Evolutionary conservation across 2,329 filamentous ascomycete genomes (phyloP).

Genomic region (Seiridium unicorne): DNA sequence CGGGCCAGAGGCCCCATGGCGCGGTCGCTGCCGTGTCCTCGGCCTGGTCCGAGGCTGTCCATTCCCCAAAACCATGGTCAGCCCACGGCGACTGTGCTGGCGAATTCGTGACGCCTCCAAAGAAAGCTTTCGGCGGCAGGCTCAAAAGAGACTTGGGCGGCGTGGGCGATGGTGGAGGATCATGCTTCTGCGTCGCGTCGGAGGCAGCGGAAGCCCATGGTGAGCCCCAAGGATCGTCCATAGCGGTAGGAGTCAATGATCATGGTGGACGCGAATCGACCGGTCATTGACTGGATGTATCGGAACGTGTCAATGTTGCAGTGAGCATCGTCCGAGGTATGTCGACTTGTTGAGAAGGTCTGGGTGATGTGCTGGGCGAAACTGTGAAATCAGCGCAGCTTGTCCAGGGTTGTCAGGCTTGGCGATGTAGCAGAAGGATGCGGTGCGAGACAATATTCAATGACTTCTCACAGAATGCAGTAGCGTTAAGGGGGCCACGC

Average conservation of each 20-base stretch:
- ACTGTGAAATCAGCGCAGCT: background rate
- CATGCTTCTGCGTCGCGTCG: slow-evolving; percentile 28
- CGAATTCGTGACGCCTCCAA: slow-evolving; percentile 30
- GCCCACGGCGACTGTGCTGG: slow-evolving; percentile 39
- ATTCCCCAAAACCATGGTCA: slow-evolving; percentile 36
- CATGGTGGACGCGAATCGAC: slow-evolving; percentile 21
- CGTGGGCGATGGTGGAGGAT: slow-evolving; percentile 26
- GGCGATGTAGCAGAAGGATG: background rate
- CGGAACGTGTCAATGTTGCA: background rate
- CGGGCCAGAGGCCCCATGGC: slow-evolving; percentile 31
- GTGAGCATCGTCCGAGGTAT: background rate
- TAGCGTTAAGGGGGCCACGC: background rate
- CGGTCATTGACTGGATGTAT: slow-evolving; percentile 4
- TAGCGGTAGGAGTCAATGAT: slow-evolving; percentile 30
- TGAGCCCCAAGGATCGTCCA: slow-evolving; percentile 65
- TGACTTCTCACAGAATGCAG: background rate
- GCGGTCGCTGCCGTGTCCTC: slow-evolving; percentile 17
- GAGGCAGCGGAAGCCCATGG: slow-evolving; percentile 51
- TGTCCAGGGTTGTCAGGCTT: background rate
- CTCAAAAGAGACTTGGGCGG: slow-evolving; percentile 34
- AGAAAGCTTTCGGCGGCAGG: slow-evolving; percentile 40
- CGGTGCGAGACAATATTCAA: background rate
- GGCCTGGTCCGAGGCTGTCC: slow-evolving; percentile 29
- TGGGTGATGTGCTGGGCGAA: background rate
- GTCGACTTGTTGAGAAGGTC: background rate